Evolutionary conservation across 2,329 filamentous ascomycete genomes (phyloP).

Genomic region (Gnomoniopsis smithogilvyi): DNA sequence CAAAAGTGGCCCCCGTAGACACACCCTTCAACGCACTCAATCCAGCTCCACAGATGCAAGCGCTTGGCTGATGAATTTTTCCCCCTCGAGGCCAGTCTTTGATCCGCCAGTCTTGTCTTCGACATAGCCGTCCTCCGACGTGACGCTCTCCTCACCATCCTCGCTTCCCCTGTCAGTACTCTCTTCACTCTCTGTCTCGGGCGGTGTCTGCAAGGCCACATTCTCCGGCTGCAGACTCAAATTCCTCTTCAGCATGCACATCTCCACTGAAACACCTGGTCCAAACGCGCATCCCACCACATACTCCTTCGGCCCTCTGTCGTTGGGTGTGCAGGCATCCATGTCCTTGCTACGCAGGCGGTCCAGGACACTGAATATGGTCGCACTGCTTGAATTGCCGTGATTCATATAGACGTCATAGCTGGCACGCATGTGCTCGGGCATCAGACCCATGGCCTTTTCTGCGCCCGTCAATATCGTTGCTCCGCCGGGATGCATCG

Average conservation of each 20-base stretch:
- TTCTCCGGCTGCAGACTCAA: conserved; percentile 24
- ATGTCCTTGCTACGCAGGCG: conserved; percentile 57
- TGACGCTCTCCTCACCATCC: conserved; percentile 31
- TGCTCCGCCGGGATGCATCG: conserved; percentile 66
- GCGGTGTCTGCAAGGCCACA: conserved; percentile 48
- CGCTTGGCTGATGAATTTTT: conserved; percentile 29
- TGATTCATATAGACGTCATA: conserved; percentile 66
- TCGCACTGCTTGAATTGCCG: conserved; percentile 68
- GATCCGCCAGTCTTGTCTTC: conserved; percentile 3
- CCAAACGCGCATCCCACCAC: conserved; percentile 69
- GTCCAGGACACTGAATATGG: conserved; percentile 66
- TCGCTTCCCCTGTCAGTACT: conserved; percentile 33
- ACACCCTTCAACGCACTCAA: conserved; percentile 11
- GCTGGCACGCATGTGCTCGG: conserved; percentile 66
- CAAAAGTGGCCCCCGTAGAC: background rate
- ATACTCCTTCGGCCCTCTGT: conserved; percentile 47
- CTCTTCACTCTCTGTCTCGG: conserved; percentile 50
- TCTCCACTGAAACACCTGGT: conserved; percentile 66
- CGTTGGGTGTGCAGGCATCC: conserved; percentile 51
- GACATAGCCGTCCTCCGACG: conserved; percentile 6
- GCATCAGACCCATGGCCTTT: conserved; percentile 50
- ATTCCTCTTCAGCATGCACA: conserved; percentile 60
- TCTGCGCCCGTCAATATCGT: conserved; percentile 65
- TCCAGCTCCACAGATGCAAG: conserved; percentile 30
- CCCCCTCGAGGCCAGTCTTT: conserved; percentile 11